These are phyloP conservation scores for Paramecium bursaria DNA, from an alignment of 73 alveolate species.

Conservation along the genomic window DNA sequence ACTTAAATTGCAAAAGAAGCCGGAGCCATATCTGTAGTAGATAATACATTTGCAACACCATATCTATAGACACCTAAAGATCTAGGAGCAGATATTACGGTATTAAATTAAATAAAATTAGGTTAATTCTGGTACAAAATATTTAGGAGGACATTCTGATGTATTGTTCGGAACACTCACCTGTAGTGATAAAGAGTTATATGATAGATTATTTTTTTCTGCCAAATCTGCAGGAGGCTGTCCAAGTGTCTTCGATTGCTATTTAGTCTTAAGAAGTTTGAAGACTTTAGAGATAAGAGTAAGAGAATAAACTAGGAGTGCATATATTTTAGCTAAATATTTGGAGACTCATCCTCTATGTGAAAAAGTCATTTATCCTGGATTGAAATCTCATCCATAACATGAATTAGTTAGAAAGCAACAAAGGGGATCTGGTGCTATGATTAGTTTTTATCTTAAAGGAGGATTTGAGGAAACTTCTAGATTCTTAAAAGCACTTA, in stretches of 20 bases:
- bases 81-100: slow-evolving; percentile 92
- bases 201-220: slow-evolving; percentile 81
- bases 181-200: slow-evolving; percentile 81
- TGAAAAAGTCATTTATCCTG: slow-evolving; percentile 94
- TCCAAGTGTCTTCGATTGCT: slow-evolving; percentile 93
- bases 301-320: slow-evolving; percentile 89
- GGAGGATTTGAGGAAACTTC: slow-evolving; percentile 88
- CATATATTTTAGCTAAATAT: slow-evolving; percentile 92
- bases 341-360: slow-evolving; percentile 93
- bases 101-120: not conserved
- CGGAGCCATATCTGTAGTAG: slow-evolving; percentile 81
- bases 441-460: slow-evolving; percentile 87
- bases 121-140: slow-evolving; percentile 92
- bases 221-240: slow-evolving; percentile 83
- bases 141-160: slow-evolving; percentile 97
- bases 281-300: slow-evolving; percentile 91
- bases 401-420: slow-evolving; percentile 94
- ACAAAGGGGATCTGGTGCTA: slow-evolving; percentile 87
- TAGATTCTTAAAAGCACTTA: slow-evolving; percentile 81
- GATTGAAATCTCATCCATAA: slow-evolving; percentile 92
- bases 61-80: slow-evolving; percentile 87
- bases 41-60: slow-evolving; percentile 94
- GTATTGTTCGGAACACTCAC: slow-evolving; percentile 92
- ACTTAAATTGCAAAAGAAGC: slow-evolving; percentile 79
- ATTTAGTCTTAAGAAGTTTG: slow-evolving; percentile 91